A percentile compares a stretch with the other conserved stretches of the same genome.
phyloP scores from a whole-genome alignment of 1,139 yeast genomes.

The Candida frijolesensis region DNA sequence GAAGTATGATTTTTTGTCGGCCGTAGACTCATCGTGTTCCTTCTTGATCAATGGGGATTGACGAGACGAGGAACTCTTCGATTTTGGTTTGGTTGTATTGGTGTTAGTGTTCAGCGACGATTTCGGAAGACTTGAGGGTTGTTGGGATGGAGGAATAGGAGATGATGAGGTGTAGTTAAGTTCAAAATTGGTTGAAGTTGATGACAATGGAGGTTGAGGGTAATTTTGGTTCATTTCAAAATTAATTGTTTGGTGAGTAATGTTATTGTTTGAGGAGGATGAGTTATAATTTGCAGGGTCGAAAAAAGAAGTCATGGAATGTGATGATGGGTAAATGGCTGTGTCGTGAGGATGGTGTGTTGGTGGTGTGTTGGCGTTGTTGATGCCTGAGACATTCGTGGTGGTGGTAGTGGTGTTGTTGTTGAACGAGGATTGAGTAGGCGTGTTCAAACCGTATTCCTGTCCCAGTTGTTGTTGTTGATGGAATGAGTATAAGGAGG shows the following conservation, averaged over 20 bases:
- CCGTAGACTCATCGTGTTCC: conserved; percentile 1
- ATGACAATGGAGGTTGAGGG: conserved; percentile 10
- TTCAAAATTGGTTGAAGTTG: conserved; percentile 13
- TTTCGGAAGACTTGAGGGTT: background rate
- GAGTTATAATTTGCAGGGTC: conserved; percentile 7
- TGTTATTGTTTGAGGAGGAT: background rate
- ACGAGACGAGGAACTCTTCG: background rate
- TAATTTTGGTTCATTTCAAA: conserved; percentile 7
- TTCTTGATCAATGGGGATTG: conserved; percentile 2
- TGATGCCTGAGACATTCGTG: background rate
- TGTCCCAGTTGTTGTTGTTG: conserved; percentile 6
- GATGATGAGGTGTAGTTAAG: conserved; percentile 9
- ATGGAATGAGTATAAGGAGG: conserved; percentile 15
- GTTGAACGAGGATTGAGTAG: conserved; percentile 8
- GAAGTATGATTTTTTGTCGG: background rate
- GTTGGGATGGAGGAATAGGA: conserved; percentile 1
- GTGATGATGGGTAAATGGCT: conserved; percentile 11
- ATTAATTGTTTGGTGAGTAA: conserved; percentile 6
- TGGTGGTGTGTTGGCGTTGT: background rate
- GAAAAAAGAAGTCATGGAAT: conserved; percentile 15
- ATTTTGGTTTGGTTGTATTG: background rate
- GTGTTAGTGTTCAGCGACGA: background rate
- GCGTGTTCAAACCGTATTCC: conserved; percentile 3
- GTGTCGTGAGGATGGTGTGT: background rate
- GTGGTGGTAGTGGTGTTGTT: background rate